Evolutionary conservation across 129 eudicot genomes (phyloP), one percentile per base, ranked within the genome.

Genomic region (Saposhnikovia divaricata): DNA sequence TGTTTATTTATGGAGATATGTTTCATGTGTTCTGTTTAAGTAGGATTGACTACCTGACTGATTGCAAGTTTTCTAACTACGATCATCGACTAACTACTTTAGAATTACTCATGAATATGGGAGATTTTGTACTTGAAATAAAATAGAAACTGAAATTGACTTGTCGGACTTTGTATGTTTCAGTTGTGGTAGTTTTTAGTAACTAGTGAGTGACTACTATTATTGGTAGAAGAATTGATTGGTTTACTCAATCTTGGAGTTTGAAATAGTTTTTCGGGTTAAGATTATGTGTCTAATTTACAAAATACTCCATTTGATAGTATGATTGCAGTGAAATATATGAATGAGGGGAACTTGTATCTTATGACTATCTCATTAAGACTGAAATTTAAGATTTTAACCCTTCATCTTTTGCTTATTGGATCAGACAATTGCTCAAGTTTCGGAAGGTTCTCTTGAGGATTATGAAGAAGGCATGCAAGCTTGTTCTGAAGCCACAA

Each of bases 401-500:
- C 78, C 47, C 39, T 45, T 76, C 71, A 40, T 76, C 37, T 71
- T 51, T 76, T 66, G 83, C 45, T 50, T 78, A 75, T 84, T 80
- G 79, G 69, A 84, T 77, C 86, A 94, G 98, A 79, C 78, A 59
- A 94, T 94, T 85, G 98, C 98, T 66, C 92, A 94, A 68, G 96
- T 94, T 14, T 80, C 83, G 9, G 98, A 90, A 85, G 92, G 92
- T 85, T 91, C 97, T 71, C 48, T 78, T 37, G 78, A 88, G 74
- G 98, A 94, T 80, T 94, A 94, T 75, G 92, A 91, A 72, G 93
- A 94, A 81, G 98, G 97, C 10, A 80, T 94, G 84, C 78, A 83
- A 75, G 92, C 96, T 86, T 91, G 97, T 82, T 82, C 50, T 66
- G 88, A 89, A 59, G 97, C 98, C 14, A 78, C 97, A 53, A 94